These are phyloP conservation scores for Stagonosporopsis cucurbitacearum DNA, from an alignment of 2,329 filamentous ascomycete species.

Conservation along the genomic window DNA sequence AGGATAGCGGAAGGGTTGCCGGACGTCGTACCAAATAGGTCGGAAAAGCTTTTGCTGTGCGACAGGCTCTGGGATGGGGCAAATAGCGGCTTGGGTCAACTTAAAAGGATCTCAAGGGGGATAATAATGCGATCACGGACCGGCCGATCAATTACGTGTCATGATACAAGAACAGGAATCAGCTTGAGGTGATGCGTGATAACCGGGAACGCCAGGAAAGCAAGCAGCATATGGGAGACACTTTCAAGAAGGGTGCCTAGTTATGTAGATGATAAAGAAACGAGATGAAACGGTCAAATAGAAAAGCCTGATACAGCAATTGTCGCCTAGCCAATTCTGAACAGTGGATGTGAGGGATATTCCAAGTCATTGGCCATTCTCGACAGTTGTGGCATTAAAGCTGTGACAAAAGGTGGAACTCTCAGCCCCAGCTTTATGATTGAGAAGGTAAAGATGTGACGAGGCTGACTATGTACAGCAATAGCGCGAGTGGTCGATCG, in stretches of 20 bases:
- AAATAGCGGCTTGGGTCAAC: neutral
- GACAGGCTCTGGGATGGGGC: neutral
- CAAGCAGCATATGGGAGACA: neutral
- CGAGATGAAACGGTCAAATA: constrained; percentile 3
- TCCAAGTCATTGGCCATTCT: constrained; percentile 2
- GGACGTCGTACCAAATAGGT: neutral
- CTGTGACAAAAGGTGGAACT: constrained; percentile 3
- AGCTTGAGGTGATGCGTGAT: neutral
- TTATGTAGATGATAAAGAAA: constrained; percentile 2
- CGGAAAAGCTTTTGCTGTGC: neutral
- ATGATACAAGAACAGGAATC: neutral
- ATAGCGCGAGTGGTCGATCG: neutral
- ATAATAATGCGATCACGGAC: neutral
- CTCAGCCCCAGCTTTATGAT: neutral
- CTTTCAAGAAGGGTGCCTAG: neutral
- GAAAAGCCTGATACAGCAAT: neutral
- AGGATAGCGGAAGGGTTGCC: neutral
- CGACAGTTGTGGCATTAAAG: constrained; percentile 1
- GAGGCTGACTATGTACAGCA: neutral
- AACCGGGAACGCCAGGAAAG: neutral
- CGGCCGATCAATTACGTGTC: constrained; percentile 1
- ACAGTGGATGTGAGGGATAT: constrained; percentile 1
- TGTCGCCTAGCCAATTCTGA: constrained; percentile 4
- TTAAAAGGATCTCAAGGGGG: neutral
- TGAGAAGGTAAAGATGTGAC: neutral